Evolutionary conservation across 129 eudicot genomes (phyloP).

Genomic region (Ambrosia artemisiifolia): DNA sequence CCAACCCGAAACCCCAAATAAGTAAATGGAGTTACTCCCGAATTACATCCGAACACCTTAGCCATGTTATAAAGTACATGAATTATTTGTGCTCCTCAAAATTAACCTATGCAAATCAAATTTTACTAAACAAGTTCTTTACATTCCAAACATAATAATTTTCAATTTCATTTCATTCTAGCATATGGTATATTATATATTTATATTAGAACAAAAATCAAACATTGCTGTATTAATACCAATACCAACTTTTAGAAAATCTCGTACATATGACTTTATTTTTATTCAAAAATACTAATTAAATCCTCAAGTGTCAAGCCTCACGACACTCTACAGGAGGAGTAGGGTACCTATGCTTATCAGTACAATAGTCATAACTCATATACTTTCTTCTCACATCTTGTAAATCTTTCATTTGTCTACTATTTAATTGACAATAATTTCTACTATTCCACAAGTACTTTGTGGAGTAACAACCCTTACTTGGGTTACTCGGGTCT

Average conservation of each 20-base stretch:
- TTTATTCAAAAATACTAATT: slow-evolving; percentile 8
- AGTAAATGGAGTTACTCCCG: no score
- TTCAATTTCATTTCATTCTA: no score
- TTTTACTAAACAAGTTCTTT: no score
- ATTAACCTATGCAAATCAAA: no score
- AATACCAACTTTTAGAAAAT: background rate
- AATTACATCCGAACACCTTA: no score
- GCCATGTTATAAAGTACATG: no score
- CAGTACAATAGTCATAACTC: slow-evolving; percentile 77
- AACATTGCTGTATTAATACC: background rate
- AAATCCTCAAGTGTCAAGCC: background rate
- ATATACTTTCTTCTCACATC: slow-evolving; percentile 40
- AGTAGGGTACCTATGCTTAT: slow-evolving; percentile 39
- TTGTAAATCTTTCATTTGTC: slow-evolving; percentile 23
- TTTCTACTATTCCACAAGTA: slow-evolving; percentile 58
- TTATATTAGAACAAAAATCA: background rate
- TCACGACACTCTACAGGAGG: slow-evolving; percentile 59
- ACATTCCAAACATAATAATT: no score
- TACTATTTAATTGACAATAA: slow-evolving; percentile 31
- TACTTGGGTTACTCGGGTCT: background rate
- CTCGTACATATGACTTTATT: background rate
- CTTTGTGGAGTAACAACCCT: slow-evolving; percentile 36
- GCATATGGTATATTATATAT: no score
- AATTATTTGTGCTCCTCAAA: no score
- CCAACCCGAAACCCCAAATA: no score